phyloP scores from a whole-genome alignment of 2,329 filamentous ascomycete genomes.

The Lecanoromycetidae sp. region DNA sequence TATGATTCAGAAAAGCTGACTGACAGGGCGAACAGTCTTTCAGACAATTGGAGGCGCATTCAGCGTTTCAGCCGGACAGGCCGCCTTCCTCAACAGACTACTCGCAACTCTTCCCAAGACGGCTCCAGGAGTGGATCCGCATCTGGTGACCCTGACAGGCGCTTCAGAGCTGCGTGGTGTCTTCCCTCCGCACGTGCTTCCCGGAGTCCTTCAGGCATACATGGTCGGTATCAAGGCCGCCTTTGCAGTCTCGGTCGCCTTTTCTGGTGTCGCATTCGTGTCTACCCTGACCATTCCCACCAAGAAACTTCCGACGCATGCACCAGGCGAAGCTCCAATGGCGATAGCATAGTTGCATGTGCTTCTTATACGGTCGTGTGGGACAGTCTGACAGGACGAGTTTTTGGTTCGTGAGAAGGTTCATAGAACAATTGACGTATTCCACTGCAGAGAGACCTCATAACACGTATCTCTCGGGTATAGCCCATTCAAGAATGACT shows the following conservation, averaged over 20 bases:
- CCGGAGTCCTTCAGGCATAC: conserved; percentile 32
- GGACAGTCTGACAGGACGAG: too few species aligned
- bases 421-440: too few species aligned
- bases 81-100: conserved; percentile 28
- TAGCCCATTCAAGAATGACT: too few species aligned
- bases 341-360: too few species aligned
- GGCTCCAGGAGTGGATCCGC: conserved; percentile 24
- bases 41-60: conserved; percentile 25
- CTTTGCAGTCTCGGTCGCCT: not conserved
- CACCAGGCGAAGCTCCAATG: too few species aligned
- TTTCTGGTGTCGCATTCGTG: too few species aligned
- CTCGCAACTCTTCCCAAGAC: conserved; percentile 23
- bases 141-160: conserved; percentile 32
- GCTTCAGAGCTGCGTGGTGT: conserved; percentile 30
- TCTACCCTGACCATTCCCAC: too few species aligned
- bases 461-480: too few species aligned
- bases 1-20: conserved; percentile 12
- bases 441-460: too few species aligned
- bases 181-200: conserved; percentile 25
- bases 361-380: too few species aligned
- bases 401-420: too few species aligned
- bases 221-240: conserved; percentile 38
- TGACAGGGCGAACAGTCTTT: conserved; percentile 31
- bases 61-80: conserved; percentile 23
- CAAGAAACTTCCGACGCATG: too few species aligned